A percentile compares a stretch with the other conserved stretches of the same genome.
Evolutionary conservation across 352 stramenopile genomes (phyloP).

Genomic region (Pythium periplocum): DNA sequence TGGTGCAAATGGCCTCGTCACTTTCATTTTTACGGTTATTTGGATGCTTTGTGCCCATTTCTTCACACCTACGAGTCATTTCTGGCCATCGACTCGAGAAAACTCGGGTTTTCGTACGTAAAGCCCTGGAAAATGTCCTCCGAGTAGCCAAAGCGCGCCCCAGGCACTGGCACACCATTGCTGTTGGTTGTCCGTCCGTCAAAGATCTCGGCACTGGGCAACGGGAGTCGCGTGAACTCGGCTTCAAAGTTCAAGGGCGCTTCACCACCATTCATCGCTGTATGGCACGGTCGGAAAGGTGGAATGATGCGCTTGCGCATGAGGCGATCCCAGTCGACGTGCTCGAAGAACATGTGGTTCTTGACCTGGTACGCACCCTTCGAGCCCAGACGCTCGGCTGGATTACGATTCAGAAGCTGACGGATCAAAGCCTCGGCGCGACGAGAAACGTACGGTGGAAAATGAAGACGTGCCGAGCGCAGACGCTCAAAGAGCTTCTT

Average conservation of each 20-base stretch:
- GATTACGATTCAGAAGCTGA: conserved; percentile 77
- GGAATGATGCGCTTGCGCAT: conserved; percentile 52
- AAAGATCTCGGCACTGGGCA: conserved; percentile 55
- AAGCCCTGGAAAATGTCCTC: conserved; percentile 74
- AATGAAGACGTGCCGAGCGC: conserved; percentile 68
- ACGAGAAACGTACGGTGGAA: conserved; percentile 80
- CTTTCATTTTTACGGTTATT: too few species aligned
- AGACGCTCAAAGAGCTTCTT: conserved; percentile 88
- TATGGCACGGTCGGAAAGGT: conserved; percentile 73
- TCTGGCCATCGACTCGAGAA: conserved; percentile 41
- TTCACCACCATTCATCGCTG: conserved; percentile 64
- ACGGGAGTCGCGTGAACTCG: conserved; percentile 81
- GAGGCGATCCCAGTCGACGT: conserved; percentile 65
- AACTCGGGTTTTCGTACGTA: conserved; percentile 70
- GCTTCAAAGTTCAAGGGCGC: conserved; percentile 81
- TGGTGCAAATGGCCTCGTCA: too few species aligned
- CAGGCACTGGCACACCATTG: conserved; percentile 10
- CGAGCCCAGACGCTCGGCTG: conserved; percentile 53
- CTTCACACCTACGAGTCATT: conserved; percentile 1
- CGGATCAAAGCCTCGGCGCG: conserved; percentile 71
- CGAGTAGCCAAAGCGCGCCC: conserved; percentile 39
- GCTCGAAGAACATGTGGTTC: conserved; percentile 73
- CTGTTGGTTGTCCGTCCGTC: conserved; percentile 1
- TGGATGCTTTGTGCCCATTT: too few species aligned
- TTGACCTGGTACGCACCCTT: conserved; percentile 71